A percentile compares a stretch with the other conserved stretches of the same genome.
Evolutionary conservation across 75 land plant species (phyloP).

Genomic region (Selaginella moellendorffii): DNA sequence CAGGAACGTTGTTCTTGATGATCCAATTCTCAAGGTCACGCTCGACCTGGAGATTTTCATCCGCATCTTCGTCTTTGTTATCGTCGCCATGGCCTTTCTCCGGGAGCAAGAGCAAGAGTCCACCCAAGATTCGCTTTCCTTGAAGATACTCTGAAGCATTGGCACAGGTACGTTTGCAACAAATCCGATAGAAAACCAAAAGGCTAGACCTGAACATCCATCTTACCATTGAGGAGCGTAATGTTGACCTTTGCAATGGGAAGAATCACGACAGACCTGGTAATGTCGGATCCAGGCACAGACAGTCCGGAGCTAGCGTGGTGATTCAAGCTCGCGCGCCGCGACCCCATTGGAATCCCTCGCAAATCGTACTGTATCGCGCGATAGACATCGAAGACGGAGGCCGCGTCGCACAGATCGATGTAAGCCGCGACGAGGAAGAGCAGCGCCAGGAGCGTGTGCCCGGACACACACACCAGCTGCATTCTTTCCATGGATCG

Average conservation of each 20-base stretch:
- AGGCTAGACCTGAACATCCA: background rate
- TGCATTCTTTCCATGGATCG: too few relatives aligned
- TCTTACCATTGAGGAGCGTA: constrained; percentile 43
- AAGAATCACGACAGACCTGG: constrained; percentile 65
- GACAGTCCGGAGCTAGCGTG: constrained; percentile 55
- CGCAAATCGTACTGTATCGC: constrained; percentile 84
- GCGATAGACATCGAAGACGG: constrained; percentile 91
- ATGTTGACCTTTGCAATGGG: constrained; percentile 47
- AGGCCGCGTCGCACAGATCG: constrained; percentile 81
- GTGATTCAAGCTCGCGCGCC: constrained; percentile 69
- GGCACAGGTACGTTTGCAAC: too few relatives aligned
- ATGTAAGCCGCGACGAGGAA: constrained; percentile 49
- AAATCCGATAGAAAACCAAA: background rate
- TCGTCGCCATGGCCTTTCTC: constrained; percentile 15
- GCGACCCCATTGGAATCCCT: constrained; percentile 77
- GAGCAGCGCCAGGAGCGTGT: constrained; percentile 26
- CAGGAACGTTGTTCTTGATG: constrained; percentile 64
- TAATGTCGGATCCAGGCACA: constrained; percentile 50
- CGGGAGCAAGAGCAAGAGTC: constrained; percentile 73
- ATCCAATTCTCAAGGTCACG: constrained; percentile 54
- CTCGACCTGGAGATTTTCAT: constrained; percentile 14
- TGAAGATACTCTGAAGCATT: constrained; percentile 53
- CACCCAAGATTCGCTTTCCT: constrained; percentile 51
- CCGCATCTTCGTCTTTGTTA: constrained; percentile 15
- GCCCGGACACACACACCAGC: background rate